Evolutionary conservation across 345 rosid species (phyloP), one percentile per base, ranked within the genome.

Genomic region (Boechera retrofracta): DNA sequence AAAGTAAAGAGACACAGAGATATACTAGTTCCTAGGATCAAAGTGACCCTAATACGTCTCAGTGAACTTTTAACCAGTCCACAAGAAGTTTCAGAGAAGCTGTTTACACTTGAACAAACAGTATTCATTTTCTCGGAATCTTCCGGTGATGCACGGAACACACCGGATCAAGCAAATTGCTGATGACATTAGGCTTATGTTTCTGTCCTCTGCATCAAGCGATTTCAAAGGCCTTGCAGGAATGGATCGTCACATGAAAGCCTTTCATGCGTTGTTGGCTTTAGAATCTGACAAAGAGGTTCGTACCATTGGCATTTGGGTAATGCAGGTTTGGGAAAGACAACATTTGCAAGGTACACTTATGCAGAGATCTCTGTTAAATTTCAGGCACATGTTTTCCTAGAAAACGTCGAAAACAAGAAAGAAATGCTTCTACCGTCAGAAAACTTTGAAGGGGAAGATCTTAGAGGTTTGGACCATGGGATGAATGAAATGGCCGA

Each of bases 261-360:
- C 64, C 1, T 21, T 29, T 1, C 12, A 52, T 26, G 49, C n/a
- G 2, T 39, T 68, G 36, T 26, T 68, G 21, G 62, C 28, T 24
- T 18, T 68, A 15, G 61, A 54, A 15, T 36, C 36, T 33, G 44
- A 53, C 13, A 39, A 53, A 2, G 39, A 39, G 26, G 35, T 53
- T 38, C 38, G 49, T 39, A 15, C 29, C 4, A 21, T 68, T 36
- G 62, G 73, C 2, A 68, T 68, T 53, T 68, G 62, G 61, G 73
- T 36, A 2, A 2, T 2, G 26, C 47, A 68, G 61, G 73, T 1
- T 18, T 36, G 7, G 73, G 73, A 0, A 53, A 54, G 10, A 52
- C 62, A 7, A 68, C 62, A 0, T 62, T 68, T 36, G 73, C 73
- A 15, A 68, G 62, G 45, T 68, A 36, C 32, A 16, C 29, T 26